Percentiles rank a stretch among this genome's conserved stretches.
Conservation (phyloP, 345 rosid species). For the Leavenworthia alabamica region DNA sequence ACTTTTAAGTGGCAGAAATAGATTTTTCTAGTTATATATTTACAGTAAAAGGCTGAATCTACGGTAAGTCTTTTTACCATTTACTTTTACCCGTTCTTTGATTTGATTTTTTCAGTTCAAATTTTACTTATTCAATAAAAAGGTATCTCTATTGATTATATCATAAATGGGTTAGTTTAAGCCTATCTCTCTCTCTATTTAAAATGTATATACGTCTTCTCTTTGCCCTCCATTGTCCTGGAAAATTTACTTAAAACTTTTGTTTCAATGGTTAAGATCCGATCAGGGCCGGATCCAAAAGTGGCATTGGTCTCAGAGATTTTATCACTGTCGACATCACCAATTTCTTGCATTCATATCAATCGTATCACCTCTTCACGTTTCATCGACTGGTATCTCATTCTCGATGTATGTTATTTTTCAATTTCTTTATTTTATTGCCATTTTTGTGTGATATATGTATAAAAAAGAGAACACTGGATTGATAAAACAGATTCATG, state of each 20-base stretch:
- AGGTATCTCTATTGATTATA: background rate
- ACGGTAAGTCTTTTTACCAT: background rate
- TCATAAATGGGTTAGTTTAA: background rate
- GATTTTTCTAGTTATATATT: background rate
- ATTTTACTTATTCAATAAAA: too few relatives aligned
- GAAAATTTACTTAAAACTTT: background rate
- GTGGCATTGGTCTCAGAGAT: constrained; percentile 53
- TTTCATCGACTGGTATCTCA: constrained; percentile 87
- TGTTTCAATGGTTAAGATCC: constrained; percentile 41
- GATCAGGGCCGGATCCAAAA: constrained; percentile 39
- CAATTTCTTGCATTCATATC: constrained; percentile 50
- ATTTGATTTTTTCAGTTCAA: background rate
- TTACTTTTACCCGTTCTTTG: constrained; percentile 13
- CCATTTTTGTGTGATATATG: background rate
- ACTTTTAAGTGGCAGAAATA: background rate
- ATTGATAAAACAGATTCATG: constrained; percentile 49
- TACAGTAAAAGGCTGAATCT: background rate
- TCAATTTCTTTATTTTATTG: background rate
- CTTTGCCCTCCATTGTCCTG: background rate
- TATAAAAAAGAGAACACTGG: background rate
- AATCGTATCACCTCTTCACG: constrained; percentile 21
- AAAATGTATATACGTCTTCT: constrained; percentile 49
- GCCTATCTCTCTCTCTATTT: constrained; percentile 29
- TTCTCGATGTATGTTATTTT: constrained; percentile 60
- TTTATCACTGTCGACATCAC: constrained; percentile 46